Percentiles rank a stretch among this genome's conserved stretches.
Conservation (phyloP, 1,284 basidiomycete genomes). For the Leccinum angustisporum region DNA sequence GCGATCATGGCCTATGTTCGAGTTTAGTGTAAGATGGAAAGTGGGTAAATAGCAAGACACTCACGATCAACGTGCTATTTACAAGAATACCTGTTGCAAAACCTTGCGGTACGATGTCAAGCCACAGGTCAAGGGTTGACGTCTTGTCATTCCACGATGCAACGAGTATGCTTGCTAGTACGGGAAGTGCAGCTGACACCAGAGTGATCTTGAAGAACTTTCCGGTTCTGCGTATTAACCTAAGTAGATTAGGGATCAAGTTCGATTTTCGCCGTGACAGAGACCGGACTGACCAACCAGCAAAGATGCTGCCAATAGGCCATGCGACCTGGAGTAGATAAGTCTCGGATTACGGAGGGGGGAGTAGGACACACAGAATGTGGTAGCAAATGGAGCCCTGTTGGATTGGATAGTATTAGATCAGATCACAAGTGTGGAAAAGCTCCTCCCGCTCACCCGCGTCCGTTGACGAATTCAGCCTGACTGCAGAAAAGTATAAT, state of each 20-base stretch:
- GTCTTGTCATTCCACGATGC: neutral
- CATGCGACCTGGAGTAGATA: neutral
- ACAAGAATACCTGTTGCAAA: neutral
- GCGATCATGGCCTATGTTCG: neutral
- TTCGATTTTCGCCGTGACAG: neutral
- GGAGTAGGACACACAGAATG: neutral
- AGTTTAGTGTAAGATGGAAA: neutral
- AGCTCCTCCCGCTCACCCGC: neutral
- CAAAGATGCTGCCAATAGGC: neutral
- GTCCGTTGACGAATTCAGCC: neutral
- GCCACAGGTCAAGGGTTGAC: neutral
- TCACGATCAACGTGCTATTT: neutral
- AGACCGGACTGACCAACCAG: neutral
- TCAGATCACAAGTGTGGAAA: neutral
- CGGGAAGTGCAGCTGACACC: neutral
- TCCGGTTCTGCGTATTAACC: neutral
- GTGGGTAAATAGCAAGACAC: neutral
- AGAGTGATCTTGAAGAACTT: neutral
- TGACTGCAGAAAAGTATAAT: neutral
- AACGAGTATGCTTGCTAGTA: neutral
- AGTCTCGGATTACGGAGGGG: neutral
- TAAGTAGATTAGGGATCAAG: neutral
- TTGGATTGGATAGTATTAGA: neutral
- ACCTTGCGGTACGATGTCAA: neutral
- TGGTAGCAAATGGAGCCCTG: neutral